Evolutionary conservation across 2,329 filamentous ascomycete species (phyloP).

Genomic region (Colletotrichum eremochloae): DNA sequence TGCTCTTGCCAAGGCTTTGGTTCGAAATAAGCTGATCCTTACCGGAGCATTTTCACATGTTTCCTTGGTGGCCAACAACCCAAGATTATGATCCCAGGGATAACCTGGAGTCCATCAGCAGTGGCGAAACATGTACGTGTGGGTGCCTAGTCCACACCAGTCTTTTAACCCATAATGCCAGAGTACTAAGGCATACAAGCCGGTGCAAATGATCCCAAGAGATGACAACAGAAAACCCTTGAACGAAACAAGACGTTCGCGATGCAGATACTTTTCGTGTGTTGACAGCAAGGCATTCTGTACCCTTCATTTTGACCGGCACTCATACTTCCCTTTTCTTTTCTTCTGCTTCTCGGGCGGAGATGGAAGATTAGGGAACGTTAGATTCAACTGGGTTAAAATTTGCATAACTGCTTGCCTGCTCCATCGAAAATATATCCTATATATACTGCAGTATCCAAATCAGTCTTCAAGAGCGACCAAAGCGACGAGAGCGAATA

Average conservation of each 20-base stretch:
- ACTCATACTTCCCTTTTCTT: not conserved
- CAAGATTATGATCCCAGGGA: not conserved
- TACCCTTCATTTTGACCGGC: not conserved
- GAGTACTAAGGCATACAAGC: not conserved
- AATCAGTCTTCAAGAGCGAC: not conserved
- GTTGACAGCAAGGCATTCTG: not conserved
- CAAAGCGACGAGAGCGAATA: not conserved
- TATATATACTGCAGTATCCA: not conserved
- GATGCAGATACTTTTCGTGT: not conserved
- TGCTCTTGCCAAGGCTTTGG: not conserved
- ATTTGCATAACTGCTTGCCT: not conserved
- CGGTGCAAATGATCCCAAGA: too few relatives aligned
- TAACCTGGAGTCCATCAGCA: not conserved
- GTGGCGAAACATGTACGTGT: not conserved
- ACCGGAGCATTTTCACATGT: not conserved
- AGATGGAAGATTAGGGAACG: too few relatives aligned
- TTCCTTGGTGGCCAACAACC: not conserved
- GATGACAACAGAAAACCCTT: not conserved
- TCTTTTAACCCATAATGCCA: too few relatives aligned
- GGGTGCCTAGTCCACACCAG: not conserved
- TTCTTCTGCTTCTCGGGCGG: not conserved
- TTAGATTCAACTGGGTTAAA: not conserved
- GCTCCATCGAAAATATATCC: not conserved
- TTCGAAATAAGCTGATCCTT: not conserved
- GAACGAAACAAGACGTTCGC: not conserved